Base-by-base conservation (phyloP, 768 basidiomycete genomes). In the Tephrocybe sp. region DNA sequence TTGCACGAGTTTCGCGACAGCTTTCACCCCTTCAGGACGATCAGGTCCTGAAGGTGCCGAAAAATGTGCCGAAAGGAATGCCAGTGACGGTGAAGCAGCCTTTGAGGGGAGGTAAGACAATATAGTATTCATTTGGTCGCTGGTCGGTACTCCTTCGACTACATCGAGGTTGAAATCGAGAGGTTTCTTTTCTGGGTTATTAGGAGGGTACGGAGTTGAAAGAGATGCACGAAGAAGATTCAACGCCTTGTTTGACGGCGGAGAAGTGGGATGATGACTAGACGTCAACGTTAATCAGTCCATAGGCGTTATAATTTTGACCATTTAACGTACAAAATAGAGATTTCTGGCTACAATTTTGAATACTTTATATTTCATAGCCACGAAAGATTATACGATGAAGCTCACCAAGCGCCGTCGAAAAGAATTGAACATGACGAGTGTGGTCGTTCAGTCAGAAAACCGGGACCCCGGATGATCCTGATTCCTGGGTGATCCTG, bases 121-220 rank as follows among this genome's bases (percentile, higher is more conserved):
- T 36, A 91, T 89, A 12, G 79, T 83, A 24, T 66, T 69, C 30
- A 91, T 64, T 57, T 91, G 88, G 64, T 89, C 86, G 0, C 78
- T 45, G 0, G 78, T 90, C 2, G 88, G 88, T 4, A 73, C 67
- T 6, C 75, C 73, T 60, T 88, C 86, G 37, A 91, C 69, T 21
- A 91, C 81, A 47, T 88, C 82, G 16, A 91, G 78, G 49, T 85
- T 75, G 69, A 87, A 91, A 11, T 77, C 65, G 13, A 91, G 77
- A 0, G 88, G 84, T 3, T 71, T 62, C 0, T 72, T 71, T 3
- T 66, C 57, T 0, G 73, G 57, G 15, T 71, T 75, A 6, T 64
- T 65, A 0, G 80, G 72, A 9, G 88, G 88, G 60, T 85, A 91
- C 0, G 87, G 78, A 0, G 63, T 64, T 0, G 83, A 78, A 0